These are phyloP conservation scores for Ochetophila trinervis DNA, from an alignment of 306 rosid species.

Conservation along the genomic window DNA sequence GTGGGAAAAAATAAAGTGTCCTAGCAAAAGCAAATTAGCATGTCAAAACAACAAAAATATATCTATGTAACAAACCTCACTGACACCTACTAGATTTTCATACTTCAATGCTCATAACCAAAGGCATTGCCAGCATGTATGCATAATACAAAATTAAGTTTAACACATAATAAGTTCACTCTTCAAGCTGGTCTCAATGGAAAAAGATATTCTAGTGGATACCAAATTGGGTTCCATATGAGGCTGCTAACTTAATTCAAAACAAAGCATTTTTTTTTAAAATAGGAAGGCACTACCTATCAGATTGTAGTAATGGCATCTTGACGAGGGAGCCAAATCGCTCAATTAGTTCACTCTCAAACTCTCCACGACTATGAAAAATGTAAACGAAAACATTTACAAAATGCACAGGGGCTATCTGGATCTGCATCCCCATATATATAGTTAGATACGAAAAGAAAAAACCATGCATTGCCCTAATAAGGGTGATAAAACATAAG, in stretches of 20 bases:
- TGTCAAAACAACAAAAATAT: too few species aligned
- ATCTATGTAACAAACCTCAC: too few species aligned
- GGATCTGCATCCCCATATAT: neutral
- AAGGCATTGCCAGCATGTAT: too few species aligned
- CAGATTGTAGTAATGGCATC: slow-evolving; percentile 83
- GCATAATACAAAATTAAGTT: neutral
- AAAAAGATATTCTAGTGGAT: neutral
- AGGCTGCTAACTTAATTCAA: neutral
- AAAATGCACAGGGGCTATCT: neutral
- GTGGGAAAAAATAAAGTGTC: neutral
- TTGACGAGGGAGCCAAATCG: slow-evolving; percentile 91
- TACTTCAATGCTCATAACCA: neutral
- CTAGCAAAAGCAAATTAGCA: neutral
- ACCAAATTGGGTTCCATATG: neutral
- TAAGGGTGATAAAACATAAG: slow-evolving; percentile 95
- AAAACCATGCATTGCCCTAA: slow-evolving; percentile 73
- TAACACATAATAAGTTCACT: neutral
- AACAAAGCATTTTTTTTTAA: neutral
- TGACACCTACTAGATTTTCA: too few species aligned
- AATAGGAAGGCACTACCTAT: slow-evolving; percentile 47
- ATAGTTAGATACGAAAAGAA: neutral
- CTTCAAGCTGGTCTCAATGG: too few species aligned
- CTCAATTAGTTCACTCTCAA: slow-evolving; percentile 71
- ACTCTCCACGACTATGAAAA: slow-evolving; percentile 69
- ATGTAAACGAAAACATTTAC: slow-evolving; percentile 25